Base-by-base conservation (phyloP, 805 yeast species). In the Suhomyces pyralidae region DNA sequence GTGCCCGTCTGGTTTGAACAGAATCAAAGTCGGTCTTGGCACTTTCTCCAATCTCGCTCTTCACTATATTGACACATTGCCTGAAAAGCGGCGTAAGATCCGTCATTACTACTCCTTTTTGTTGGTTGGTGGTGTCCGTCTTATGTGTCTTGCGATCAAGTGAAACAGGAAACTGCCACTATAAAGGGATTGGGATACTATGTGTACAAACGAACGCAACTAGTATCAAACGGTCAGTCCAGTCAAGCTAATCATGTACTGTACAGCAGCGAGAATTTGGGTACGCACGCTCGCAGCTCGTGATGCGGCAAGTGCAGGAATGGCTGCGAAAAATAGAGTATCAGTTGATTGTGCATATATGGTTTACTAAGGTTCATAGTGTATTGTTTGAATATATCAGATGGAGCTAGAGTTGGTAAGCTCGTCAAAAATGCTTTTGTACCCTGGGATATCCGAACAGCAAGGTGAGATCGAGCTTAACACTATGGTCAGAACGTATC, bases 61-160 rank as follows among this genome's bases (percentile, higher is more conserved):
- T 60, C 50, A 80, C 66, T n/a, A 81, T 79, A 3, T 64, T 53
- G 4, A 77, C 79, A 57, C 83, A 80, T 56, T 78, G 77, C 30
- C 61, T 60, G 62, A 81, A 81, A 38, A 78, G 62, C 2, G 81
- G 80, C 3, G 83, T 80, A 50, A 75, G 65, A 56, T 80, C 82
- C 8, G 81, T 61, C 82, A 79, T 79, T 45, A 3, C n/a, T 17
- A 7, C 22, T 19, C 12, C 22, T 8, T 40, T 4, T 19, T 40
- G 43, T 17, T 38, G 7, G 6, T 15, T 14, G 24, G 22, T 40
- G 43, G 6, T 28, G 7, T 26, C 30, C 30, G 30, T 2, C 10
- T 9, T 26, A 26, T 26, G 12, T 26, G 22, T 20, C 30, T 26
- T 9, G 30, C 17, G 36, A 15, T 30, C 36, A 30, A 5, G 36